Evolutionary conservation across 495 filamentous ascomycete genomes (phyloP).

Genomic region (Aspergillus baeticus): DNA sequence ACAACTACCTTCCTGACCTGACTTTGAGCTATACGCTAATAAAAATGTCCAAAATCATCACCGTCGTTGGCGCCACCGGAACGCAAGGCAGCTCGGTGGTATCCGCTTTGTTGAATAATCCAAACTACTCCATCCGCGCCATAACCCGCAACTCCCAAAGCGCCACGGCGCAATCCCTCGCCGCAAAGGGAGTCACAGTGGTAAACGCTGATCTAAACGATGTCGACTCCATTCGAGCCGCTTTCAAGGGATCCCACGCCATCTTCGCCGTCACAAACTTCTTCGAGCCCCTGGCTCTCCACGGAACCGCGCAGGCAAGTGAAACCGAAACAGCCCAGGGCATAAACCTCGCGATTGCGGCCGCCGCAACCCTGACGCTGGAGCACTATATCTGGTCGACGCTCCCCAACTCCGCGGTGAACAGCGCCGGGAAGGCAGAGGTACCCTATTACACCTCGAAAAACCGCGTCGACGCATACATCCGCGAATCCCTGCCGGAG

Average conservation of each 20-base stretch:
- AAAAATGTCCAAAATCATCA: conserved; percentile 11
- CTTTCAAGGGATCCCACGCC: conserved; percentile 30
- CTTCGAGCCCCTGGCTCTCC: conserved; percentile 27
- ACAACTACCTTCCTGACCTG: background rate
- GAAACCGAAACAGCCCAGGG: conserved; percentile 20
- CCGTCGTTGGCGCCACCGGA: conserved; percentile 44
- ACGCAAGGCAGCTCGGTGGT: conserved; percentile 47
- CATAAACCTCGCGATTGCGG: conserved; percentile 30
- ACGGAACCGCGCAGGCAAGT: conserved; percentile 4
- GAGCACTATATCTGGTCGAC: conserved; percentile 26
- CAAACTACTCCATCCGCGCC: conserved; percentile 40
- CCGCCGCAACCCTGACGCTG: conserved; percentile 20
- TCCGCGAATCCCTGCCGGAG: conserved; percentile 16
- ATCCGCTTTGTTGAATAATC: conserved; percentile 25
- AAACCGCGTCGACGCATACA: conserved; percentile 22
- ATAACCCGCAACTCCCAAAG: conserved; percentile 42
- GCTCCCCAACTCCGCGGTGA: conserved; percentile 9
- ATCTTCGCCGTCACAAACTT: conserved; percentile 54
- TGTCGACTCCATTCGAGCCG: conserved; percentile 30
- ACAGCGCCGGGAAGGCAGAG: conserved; percentile 17
- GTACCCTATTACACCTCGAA: conserved; percentile 34
- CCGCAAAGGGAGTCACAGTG: conserved; percentile 43
- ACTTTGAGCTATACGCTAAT: background rate
- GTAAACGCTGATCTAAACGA: conserved; percentile 46
- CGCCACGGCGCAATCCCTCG: conserved; percentile 31